These are phyloP conservation scores for Neurospora sublineolata DNA, from an alignment of 495 filamentous ascomycete genomes.

Conservation along the genomic window DNA sequence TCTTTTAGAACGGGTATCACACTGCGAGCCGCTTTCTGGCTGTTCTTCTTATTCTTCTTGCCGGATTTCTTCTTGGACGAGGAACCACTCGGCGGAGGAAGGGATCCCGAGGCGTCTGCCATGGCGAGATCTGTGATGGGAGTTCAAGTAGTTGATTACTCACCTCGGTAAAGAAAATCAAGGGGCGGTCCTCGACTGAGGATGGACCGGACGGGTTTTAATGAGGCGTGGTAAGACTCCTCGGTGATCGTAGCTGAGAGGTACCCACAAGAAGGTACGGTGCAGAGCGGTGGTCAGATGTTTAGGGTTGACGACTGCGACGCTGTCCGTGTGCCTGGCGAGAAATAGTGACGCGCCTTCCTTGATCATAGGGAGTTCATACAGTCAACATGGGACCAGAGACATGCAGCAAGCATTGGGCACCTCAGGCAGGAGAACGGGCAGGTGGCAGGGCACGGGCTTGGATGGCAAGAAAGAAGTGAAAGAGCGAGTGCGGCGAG, in stretches of 20 bases:
- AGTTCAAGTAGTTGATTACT: not conserved
- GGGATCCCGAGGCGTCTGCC: not conserved
- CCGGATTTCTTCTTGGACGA: slow-evolving; percentile 3
- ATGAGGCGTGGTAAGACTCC: not conserved
- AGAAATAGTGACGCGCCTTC: not conserved
- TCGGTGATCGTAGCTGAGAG: not conserved
- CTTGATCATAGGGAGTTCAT: not conserved
- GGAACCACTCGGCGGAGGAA: not conserved
- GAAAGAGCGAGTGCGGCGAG: not conserved
- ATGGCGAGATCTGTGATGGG: not conserved
- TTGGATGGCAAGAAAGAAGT: not conserved
- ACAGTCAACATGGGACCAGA: not conserved
- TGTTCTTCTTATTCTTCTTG: slow-evolving; percentile 8
- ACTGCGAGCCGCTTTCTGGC: not conserved
- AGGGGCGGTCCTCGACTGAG: not conserved
- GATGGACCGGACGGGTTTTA: not conserved
- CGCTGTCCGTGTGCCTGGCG: not conserved
- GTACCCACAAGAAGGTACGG: not conserved
- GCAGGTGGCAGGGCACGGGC: not conserved
- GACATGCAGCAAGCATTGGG: not conserved
- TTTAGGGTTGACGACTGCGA: not conserved
- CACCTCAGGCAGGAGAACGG: not conserved
- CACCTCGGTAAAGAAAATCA: not conserved
- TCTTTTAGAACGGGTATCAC: slow-evolving; percentile 1
- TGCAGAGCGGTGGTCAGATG: not conserved